Evolutionary conservation across 2,329 filamentous ascomycete genomes (phyloP).

Genomic region (Pestalotiopsis sp.): DNA sequence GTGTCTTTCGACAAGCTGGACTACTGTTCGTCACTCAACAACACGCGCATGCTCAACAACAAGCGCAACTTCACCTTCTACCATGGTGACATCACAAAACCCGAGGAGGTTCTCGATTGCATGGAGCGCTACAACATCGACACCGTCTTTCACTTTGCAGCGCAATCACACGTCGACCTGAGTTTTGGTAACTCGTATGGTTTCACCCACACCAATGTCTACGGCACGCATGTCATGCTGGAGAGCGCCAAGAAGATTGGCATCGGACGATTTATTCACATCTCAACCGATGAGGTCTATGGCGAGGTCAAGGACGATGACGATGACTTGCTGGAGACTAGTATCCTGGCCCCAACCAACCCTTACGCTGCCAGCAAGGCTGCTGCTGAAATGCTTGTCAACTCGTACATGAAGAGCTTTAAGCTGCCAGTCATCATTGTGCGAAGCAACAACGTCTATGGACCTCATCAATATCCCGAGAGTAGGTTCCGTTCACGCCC

Average conservation of each 20-base stretch:
- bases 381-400: constrained; percentile 83
- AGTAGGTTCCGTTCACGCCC: constrained; percentile 53
- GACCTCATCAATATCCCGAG: constrained; percentile 81
- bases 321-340: constrained; percentile 72
- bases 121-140: constrained; percentile 74
- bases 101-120: constrained; percentile 69
- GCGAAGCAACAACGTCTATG: constrained; percentile 83
- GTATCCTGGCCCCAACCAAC: constrained; percentile 78
- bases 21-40: constrained; percentile 80
- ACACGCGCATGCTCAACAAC: constrained; percentile 69
- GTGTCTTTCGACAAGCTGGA: constrained; percentile 85
- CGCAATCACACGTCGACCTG: constrained; percentile 82
- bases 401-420: constrained; percentile 84
- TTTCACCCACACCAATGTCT: constrained; percentile 81
- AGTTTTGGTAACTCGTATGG: constrained; percentile 82
- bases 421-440: constrained; percentile 80
- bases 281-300: constrained; percentile 86
- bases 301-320: constrained; percentile 75
- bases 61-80: constrained; percentile 77
- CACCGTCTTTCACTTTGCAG: constrained; percentile 82
- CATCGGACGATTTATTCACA: constrained; percentile 76
- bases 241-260: constrained; percentile 75
- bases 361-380: constrained; percentile 82
- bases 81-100: constrained; percentile 77
- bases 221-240: constrained; percentile 80